These are phyloP conservation scores for Rehmannia glutinosa DNA, from an alignment of 257 asterid species.

Conservation along the genomic window DNA sequence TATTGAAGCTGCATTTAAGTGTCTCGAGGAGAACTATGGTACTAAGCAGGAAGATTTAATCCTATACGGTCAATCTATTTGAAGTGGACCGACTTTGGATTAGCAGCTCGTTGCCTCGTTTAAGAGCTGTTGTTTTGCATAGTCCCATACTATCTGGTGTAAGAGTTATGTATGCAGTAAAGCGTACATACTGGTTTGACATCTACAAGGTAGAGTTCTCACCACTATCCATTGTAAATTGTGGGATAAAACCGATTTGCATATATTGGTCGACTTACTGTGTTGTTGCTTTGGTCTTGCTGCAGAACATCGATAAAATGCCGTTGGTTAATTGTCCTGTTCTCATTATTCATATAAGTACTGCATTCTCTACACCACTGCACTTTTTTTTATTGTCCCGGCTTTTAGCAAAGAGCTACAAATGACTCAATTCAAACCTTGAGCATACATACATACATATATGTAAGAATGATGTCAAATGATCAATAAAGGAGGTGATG, in stretches of 20 bases:
- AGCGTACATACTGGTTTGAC: conserved; percentile 60
- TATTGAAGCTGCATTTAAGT: conserved; percentile 58
- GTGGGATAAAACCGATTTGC: neutral
- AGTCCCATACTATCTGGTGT: conserved; percentile 64
- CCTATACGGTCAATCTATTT: conserved; percentile 62
- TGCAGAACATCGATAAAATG: conserved; percentile 77
- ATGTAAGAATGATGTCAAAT: too few relatives aligned
- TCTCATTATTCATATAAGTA: conserved; percentile 80
- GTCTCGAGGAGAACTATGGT: conserved; percentile 66
- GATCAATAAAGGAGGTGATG: too few relatives aligned
- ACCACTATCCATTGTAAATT: neutral
- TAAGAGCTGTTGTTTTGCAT: conserved; percentile 55
- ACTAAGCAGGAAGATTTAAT: conserved; percentile 54
- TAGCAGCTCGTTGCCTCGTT: conserved; percentile 49
- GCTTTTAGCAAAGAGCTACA: neutral
- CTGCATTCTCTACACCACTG: neutral
- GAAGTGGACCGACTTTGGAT: conserved; percentile 64
- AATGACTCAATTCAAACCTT: neutral
- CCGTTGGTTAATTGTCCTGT: conserved; percentile 50
- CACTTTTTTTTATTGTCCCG: neutral
- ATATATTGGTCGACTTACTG: conserved; percentile 4
- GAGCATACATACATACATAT: neutral
- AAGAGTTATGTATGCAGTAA: conserved; percentile 60
- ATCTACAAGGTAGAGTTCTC: conserved; percentile 47
- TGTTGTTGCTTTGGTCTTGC: conserved; percentile 6